phyloP scores from a whole-genome alignment of 2,329 filamentous ascomycete genomes.

The Nigrograna mackinnonii region DNA sequence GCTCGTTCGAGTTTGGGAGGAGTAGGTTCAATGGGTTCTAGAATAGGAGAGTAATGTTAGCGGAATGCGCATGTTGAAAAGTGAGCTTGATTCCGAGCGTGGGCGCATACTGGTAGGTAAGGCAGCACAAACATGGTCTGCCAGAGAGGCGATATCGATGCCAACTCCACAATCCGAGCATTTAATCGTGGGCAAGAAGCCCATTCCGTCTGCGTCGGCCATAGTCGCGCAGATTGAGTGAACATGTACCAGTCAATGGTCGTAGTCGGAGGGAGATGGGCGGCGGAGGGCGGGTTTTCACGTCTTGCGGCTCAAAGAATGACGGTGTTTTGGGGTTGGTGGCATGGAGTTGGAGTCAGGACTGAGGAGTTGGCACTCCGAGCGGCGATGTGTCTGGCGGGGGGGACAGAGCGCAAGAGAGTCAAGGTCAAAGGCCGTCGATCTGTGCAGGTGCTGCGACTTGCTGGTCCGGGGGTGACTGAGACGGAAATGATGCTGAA shows the following conservation, averaged over 20 bases:
- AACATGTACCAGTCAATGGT: constrained; percentile 10
- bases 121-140: constrained; percentile 74
- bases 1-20: constrained; percentile 36
- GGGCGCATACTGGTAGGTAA: constrained; percentile 43
- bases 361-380: constrained; percentile 12
- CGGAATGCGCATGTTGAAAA: no score
- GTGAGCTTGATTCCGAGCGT: constrained; percentile 1
- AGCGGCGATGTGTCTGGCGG: constrained; percentile 11
- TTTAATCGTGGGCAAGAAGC: constrained; percentile 42
- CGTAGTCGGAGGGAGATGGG: constrained; percentile 1
- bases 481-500: constrained; percentile 35
- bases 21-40: constrained; percentile 8
- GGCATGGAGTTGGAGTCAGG: constrained; percentile 25
- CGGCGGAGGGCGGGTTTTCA: constrained; percentile 7
- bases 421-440: constrained; percentile 29
- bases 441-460: constrained; percentile 26
- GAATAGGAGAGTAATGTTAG: constrained; percentile 6
- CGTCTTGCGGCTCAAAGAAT: constrained; percentile 18
- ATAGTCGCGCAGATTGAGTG: constrained; percentile 14
- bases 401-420: constrained; percentile 21
- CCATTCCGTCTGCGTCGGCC: constrained; percentile 31
- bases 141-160: constrained; percentile 84
- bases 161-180: constrained; percentile 52
- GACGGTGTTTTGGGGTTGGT: constrained; percentile 21
- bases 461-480: constrained; percentile 32